Base-by-base conservation (phyloP, 164 flowering plant species). In the Warburgia ugandensis region DNA sequence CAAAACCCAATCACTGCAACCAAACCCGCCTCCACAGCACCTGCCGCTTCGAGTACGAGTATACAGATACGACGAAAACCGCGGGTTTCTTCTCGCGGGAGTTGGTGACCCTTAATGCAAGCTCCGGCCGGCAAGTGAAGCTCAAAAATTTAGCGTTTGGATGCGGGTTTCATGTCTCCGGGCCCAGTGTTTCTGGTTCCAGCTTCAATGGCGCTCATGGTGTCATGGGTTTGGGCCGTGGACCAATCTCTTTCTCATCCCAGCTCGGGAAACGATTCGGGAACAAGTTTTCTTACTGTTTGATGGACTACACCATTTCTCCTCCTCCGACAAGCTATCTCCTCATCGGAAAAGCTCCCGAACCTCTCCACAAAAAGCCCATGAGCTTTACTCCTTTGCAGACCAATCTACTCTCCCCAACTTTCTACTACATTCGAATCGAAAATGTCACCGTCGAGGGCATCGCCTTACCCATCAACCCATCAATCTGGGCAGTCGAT, bases 321-420 rank as follows among this genome's bases (percentile, higher is more conserved):
- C 94, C 96, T 1, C 75, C 94, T 5, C 90, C 88, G 4, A 75
- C 81, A 5, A 87, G 96, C 67, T 82, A 60, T 41, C 76, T 87
- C 28, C 14, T 74, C 26, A 70, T 87, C 73, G 96, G 92, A 46
- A 56, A 50, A 26, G 32, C 42, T 4, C 29, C 17, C 4, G 42
- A 17, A 22, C 21, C 40, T 9, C 54, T 29, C 27, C 43, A 36
- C 42, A 36, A 14, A 16, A 17, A 21, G 31, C 41, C 49, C 3
- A 59, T 73, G 52, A 65, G 56, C 52, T 82, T 67, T 76, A 87
- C 96, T 1, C 89, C 89, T 0, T 58, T 86, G 16, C 65, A 39
- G 16, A 33, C 54, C 41, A 81, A 82, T 72, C 74, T 79, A 17
- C 62, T 76, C 4, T 65, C 84, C 0, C 83, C 90, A 1, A 73